Conservation (phyloP, 2,329 filamentous ascomycete genomes). For the Aspergillus intermedius region DNA sequence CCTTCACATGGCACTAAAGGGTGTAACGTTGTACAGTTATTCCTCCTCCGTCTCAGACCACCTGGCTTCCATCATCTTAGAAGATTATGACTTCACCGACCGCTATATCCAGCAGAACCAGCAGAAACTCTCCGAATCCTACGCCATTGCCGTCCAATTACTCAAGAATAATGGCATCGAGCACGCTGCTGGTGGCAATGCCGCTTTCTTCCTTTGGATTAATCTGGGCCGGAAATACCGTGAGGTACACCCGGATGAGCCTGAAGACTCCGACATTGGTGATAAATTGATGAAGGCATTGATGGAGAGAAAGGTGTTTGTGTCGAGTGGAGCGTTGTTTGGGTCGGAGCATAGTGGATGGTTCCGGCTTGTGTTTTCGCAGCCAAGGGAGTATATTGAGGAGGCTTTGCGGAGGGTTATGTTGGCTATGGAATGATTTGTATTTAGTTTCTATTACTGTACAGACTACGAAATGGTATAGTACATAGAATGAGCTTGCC, state of each 20-base stretch:
- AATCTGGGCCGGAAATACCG: constrained; percentile 38
- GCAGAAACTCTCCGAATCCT: constrained; percentile 34
- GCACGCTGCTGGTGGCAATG: constrained; percentile 46
- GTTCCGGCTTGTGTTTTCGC: constrained; percentile 39
- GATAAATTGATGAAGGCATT: constrained; percentile 30
- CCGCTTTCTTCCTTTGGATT: constrained; percentile 53
- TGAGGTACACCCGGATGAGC: constrained; percentile 13
- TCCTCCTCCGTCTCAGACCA: constrained; percentile 40
- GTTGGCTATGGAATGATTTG: constrained; percentile 8
- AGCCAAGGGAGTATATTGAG: constrained; percentile 24
- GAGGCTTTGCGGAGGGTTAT: constrained; percentile 28
- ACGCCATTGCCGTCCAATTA: constrained; percentile 32
- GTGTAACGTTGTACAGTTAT: constrained; percentile 43
- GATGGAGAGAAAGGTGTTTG: constrained; percentile 30
- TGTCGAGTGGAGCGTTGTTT: constrained; percentile 30
- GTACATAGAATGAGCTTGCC: neutral
- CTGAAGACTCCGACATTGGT: constrained; percentile 10
- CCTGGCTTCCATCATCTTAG: constrained; percentile 35
- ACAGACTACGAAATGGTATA: neutral
- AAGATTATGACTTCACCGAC: constrained; percentile 40
- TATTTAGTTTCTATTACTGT: neutral
- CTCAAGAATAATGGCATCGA: constrained; percentile 40
- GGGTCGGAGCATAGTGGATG: constrained; percentile 36
- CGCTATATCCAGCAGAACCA: constrained; percentile 42
- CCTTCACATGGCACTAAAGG: constrained; percentile 35